A percentile compares a stretch with the other conserved stretches of the same genome.
Conservation (phyloP, 2,329 filamentous ascomycete species). For the Tolypocladium album region DNA sequence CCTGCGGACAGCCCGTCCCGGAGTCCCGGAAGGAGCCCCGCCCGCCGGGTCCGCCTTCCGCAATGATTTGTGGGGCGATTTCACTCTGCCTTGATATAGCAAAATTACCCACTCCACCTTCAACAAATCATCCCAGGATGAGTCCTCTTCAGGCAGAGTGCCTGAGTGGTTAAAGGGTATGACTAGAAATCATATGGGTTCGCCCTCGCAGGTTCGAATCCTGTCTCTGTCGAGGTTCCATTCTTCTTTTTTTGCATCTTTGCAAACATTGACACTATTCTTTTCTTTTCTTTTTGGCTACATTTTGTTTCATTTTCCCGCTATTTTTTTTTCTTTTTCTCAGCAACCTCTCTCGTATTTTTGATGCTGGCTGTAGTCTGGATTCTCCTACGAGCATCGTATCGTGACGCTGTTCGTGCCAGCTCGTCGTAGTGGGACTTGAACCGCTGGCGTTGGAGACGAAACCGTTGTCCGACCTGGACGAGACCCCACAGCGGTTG, state of each 20-base stretch:
- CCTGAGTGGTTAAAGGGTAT: slow-evolving; percentile 11
- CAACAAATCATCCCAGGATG: not conserved
- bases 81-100: not conserved
- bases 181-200: slow-evolving; percentile 12
- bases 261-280: no score
- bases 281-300: no score
- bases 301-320: not conserved
- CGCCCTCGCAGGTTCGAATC: slow-evolving; percentile 13
- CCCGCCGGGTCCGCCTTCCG: no score
- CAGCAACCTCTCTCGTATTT: not conserved
- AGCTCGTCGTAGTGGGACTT: no score
- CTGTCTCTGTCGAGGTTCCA: slow-evolving; percentile 9
- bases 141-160: slow-evolving; percentile 6
- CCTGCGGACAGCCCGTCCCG: no score
- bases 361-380: not conserved
- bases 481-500: not conserved
- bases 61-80: not conserved
- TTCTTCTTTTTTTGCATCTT: not conserved
- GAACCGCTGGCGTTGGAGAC: not conserved
- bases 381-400: no score
- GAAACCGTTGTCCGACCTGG: not conserved
- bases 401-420: no score
- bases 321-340: not conserved
- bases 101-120: not conserved
- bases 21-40: no score